Evolutionary conservation across 768 basidiomycete species (phyloP).

Genomic region (Lepiota subincarnata): DNA sequence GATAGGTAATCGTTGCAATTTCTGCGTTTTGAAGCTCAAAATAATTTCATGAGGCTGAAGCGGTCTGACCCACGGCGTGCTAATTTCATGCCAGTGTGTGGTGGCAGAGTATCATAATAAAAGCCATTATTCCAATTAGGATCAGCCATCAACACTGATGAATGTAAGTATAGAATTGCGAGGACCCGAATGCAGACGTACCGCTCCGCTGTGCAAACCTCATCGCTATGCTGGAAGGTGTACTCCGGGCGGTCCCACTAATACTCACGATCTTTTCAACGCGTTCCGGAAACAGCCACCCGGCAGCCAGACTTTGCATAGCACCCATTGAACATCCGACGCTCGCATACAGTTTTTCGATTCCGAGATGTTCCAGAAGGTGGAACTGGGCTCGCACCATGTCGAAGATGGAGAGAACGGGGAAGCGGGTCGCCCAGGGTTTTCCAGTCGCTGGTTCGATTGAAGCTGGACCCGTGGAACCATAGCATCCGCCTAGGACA

Average conservation of each 20-base stretch:
- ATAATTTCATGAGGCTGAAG: background rate
- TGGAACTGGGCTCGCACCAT: conserved; percentile 94
- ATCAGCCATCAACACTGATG: conserved; percentile 93
- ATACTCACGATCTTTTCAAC: conserved; percentile 92
- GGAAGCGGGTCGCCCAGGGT: conserved; percentile 88
- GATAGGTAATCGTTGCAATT: conserved; percentile 98
- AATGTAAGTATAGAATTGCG: conserved; percentile 1
- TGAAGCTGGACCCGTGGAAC: conserved; percentile 92
- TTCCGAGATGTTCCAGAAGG: conserved; percentile 78
- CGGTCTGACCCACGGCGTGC: conserved; percentile 67
- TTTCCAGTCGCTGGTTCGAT: conserved; percentile 62
- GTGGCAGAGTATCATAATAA: conserved; percentile 93
- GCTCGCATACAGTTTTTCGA: conserved; percentile 85
- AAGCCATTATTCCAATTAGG: conserved; percentile 99
- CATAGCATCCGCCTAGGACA: conserved; percentile 96
- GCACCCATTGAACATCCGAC: conserved; percentile 97
- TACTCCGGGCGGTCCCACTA: conserved; percentile 90
- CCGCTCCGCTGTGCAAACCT: conserved; percentile 95
- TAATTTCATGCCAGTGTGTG: conserved; percentile 97
- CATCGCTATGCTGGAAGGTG: conserved; percentile 91
- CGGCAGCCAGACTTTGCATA: conserved; percentile 97
- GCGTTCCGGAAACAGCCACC: conserved; percentile 84
- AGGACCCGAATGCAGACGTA: conserved; percentile 32
- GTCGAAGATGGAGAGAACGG: conserved; percentile 90
- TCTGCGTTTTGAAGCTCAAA: conserved; percentile 43